These are phyloP conservation scores for Parastagonospora avenae DNA, from an alignment of 2,329 filamentous ascomycete species.

Conservation along the genomic window DNA sequence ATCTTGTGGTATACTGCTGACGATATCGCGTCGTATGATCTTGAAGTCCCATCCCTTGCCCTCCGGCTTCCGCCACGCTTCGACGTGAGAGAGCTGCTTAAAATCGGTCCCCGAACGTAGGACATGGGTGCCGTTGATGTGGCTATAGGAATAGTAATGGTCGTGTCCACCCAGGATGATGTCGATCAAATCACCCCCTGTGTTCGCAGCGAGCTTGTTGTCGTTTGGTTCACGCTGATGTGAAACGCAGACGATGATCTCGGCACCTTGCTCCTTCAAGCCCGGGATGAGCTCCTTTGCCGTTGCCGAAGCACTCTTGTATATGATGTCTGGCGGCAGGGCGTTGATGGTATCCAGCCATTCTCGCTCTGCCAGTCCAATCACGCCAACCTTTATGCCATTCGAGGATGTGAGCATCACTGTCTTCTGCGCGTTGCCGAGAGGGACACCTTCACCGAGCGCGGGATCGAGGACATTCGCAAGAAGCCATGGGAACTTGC, in stretches of 20 bases:
- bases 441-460: constrained; percentile 73
- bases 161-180: constrained; percentile 89
- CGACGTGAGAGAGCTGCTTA: constrained; percentile 88
- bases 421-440: constrained; percentile 77
- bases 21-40: constrained; percentile 75
- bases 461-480: constrained; percentile 87
- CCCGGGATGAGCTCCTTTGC: constrained; percentile 76
- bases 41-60: constrained; percentile 74
- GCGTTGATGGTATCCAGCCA: constrained; percentile 90
- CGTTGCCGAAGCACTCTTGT: constrained; percentile 76
- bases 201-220: constrained; percentile 78
- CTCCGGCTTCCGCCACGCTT: constrained; percentile 66
- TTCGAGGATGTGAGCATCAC: constrained; percentile 79
- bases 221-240: constrained; percentile 91
- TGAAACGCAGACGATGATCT: constrained; percentile 81
- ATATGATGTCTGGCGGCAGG: constrained; percentile 80
- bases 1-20: constrained; percentile 70
- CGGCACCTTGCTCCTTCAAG: constrained; percentile 76
- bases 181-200: constrained; percentile 74
- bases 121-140: constrained; percentile 81
- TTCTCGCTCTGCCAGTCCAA: constrained; percentile 84
- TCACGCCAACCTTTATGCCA: constrained; percentile 82
- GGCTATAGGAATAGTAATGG: constrained; percentile 80
- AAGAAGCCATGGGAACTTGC: constrained; percentile 86
- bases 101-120: constrained; percentile 91